Evolutionary conservation across 2,329 filamentous ascomycete genomes (phyloP).

Genomic region (Paraconiothyrium brasiliense): DNA sequence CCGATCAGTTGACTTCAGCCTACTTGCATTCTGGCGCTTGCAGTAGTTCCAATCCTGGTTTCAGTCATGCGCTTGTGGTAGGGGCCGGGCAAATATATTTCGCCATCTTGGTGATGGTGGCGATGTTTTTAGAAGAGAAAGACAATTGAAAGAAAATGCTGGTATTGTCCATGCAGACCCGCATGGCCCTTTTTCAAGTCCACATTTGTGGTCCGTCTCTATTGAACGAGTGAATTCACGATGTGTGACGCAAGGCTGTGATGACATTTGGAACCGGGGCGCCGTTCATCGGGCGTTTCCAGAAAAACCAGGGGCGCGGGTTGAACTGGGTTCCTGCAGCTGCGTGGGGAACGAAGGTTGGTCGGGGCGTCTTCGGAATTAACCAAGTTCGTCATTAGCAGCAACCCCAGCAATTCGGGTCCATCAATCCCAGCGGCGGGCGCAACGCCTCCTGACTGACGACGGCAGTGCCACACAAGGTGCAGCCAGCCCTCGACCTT

Average conservation of each 20-base stretch:
- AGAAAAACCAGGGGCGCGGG: constrained; percentile 20
- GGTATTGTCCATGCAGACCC: constrained; percentile 2
- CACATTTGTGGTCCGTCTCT: background rate
- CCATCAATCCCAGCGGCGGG: constrained; percentile 11
- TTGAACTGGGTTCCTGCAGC: constrained; percentile 20
- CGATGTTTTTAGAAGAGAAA: background rate
- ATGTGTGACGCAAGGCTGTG: constrained; percentile 7
- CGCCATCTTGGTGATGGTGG: background rate
- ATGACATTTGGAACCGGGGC: background rate
- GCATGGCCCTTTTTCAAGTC: background rate
- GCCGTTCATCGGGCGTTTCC: constrained; percentile 12
- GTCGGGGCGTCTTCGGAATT: constrained; percentile 18
- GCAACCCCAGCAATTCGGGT: constrained; percentile 10
- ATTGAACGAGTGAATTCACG: background rate
- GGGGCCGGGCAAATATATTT: background rate
- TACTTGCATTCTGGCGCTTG: background rate
- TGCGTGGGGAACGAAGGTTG: constrained; percentile 8
- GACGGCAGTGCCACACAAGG: constrained; percentile 10
- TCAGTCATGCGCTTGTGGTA: background rate
- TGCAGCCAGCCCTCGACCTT: constrained; percentile 8
- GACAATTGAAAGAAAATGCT: constrained; percentile 9
- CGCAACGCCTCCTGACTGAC: constrained; percentile 16
- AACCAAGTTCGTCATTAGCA: constrained; percentile 15
- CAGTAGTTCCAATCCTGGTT: background rate
- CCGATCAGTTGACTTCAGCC: background rate